Evolutionary conservation across 192 early-diverging fungal genomes (phyloP).

Genomic region (Hyaloraphidium curvatum): DNA sequence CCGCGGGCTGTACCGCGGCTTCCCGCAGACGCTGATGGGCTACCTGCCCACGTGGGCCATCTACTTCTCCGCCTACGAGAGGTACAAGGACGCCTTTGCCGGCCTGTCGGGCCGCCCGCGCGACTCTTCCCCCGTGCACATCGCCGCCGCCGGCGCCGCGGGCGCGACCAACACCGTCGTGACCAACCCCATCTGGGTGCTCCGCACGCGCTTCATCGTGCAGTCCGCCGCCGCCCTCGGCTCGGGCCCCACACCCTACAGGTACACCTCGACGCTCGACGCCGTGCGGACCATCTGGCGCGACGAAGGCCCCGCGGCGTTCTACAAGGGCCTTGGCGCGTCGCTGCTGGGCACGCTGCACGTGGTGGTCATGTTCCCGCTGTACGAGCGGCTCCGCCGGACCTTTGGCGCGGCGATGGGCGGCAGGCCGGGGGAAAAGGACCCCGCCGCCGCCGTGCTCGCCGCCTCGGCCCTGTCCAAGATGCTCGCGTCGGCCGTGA

Average conservation of each 20-base stretch:
- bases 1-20: constrained; percentile 72
- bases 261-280: constrained; percentile 62
- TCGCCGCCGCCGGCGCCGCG: constrained; percentile 71
- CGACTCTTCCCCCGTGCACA: constrained; percentile 25
- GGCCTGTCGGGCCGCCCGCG: background rate
- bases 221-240: background rate
- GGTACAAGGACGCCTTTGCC: background rate
- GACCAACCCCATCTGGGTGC: constrained; percentile 85
- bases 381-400: constrained; percentile 86
- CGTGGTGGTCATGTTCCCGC: constrained; percentile 84
- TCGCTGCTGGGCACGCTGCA: constrained; percentile 82
- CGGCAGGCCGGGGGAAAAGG: too few species aligned
- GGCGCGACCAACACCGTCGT: constrained; percentile 52
- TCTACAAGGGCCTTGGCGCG: constrained; percentile 89
- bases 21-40: constrained; percentile 68
- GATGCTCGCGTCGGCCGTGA: constrained; percentile 67
- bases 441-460: constrained; percentile 39
- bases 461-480: constrained; percentile 68
- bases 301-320: constrained; percentile 69
- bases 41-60: constrained; percentile 84
- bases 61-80: constrained; percentile 82
- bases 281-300: constrained; percentile 57
- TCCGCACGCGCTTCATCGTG: constrained; percentile 78
- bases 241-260: constrained; percentile 23
- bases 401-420: too few species aligned